Conservation (phyloP, 495 filamentous ascomycete species). For the Cryomyces minteri region DNA sequence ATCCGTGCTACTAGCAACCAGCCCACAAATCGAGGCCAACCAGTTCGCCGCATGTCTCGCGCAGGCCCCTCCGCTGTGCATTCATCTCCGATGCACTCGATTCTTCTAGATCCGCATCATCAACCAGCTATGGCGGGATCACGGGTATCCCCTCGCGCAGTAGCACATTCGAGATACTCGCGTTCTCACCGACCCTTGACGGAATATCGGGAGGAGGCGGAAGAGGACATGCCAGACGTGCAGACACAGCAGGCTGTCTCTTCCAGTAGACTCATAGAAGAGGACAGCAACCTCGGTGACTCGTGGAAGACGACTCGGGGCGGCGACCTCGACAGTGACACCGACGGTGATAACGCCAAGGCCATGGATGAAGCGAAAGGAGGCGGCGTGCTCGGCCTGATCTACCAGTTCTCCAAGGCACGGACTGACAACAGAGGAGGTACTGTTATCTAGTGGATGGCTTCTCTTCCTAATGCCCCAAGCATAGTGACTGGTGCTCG, state of each 20-base stretch:
- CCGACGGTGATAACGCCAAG: constrained; percentile 1
- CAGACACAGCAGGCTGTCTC: constrained; percentile 12
- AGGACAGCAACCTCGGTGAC: constrained; percentile 41
- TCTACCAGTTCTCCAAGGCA: constrained; percentile 50
- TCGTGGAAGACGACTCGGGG: constrained; percentile 43
- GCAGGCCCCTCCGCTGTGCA: constrained; percentile 18
- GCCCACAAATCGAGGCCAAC: constrained; percentile 8
- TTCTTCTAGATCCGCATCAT: constrained; percentile 73
- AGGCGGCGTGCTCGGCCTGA: constrained; percentile 62
- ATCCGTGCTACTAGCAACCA: no score
- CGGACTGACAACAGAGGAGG: no score
- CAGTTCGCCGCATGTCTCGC: constrained; percentile 15
- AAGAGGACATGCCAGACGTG: constrained; percentile 17
- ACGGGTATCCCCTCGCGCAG: constrained; percentile 24
- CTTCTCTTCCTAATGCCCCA: no score
- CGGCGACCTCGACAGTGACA: constrained; percentile 24
- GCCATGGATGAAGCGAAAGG: constrained; percentile 12
- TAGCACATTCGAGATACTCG: constrained; percentile 20
- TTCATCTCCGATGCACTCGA: constrained; percentile 43
- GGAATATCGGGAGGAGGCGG: constrained; percentile 23
- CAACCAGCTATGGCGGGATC: constrained; percentile 43
- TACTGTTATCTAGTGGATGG: no score
- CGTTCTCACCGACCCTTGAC: constrained; percentile 17
- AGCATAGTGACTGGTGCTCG: no score
- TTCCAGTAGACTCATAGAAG: constrained; percentile 24